These are phyloP conservation scores for Massarina eburnea DNA, from an alignment of 2,329 filamentous ascomycete genomes.

Conservation along the genomic window DNA sequence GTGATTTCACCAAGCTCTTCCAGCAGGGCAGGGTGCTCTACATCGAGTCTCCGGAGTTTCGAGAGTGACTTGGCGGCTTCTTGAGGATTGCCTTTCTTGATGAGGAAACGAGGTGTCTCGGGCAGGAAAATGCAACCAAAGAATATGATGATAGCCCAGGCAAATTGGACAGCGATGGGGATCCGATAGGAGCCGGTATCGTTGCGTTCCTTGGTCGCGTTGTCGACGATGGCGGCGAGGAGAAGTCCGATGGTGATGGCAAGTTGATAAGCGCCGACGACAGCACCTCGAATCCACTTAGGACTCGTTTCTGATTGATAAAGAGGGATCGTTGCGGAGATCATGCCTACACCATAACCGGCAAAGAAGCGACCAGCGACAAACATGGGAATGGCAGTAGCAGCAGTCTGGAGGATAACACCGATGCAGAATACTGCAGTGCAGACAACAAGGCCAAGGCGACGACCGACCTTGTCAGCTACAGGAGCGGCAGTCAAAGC, in stretches of 20 bases:
- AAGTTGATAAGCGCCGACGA: conserved; percentile 70
- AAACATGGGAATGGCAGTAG: conserved; percentile 40
- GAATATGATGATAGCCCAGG: conserved; percentile 71
- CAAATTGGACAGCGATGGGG: conserved; percentile 73
- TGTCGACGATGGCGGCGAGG: conserved; percentile 67
- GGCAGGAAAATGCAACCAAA: conserved; percentile 64
- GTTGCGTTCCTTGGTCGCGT: conserved; percentile 59
- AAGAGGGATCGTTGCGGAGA: conserved; percentile 56
- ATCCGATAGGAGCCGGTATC: conserved; percentile 71
- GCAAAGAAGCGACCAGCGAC: conserved; percentile 47
- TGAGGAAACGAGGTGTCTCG: conserved; percentile 73
- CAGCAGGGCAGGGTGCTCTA: conserved; percentile 60
- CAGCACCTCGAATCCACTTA: conserved; percentile 71
- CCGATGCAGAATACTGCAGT: conserved; percentile 42
- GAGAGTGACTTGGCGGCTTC: conserved; percentile 66
- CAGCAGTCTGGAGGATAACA: conserved; percentile 43
- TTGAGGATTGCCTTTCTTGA: conserved; percentile 64
- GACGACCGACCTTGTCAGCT: conserved; percentile 71
- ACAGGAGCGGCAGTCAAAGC: conserved; percentile 66
- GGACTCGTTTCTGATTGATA: conserved; percentile 74
- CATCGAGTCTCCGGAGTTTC: conserved; percentile 62
- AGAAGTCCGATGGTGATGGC: conserved; percentile 73
- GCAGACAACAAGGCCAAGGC: conserved; percentile 56
- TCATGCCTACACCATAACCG: conserved; percentile 46
- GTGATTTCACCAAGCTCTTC: conserved; percentile 63